Percentiles rank a stretch among this genome's conserved stretches.
Evolutionary conservation across 108 stramenopile species (phyloP).

Genomic region (Cyclotella sp.): DNA sequence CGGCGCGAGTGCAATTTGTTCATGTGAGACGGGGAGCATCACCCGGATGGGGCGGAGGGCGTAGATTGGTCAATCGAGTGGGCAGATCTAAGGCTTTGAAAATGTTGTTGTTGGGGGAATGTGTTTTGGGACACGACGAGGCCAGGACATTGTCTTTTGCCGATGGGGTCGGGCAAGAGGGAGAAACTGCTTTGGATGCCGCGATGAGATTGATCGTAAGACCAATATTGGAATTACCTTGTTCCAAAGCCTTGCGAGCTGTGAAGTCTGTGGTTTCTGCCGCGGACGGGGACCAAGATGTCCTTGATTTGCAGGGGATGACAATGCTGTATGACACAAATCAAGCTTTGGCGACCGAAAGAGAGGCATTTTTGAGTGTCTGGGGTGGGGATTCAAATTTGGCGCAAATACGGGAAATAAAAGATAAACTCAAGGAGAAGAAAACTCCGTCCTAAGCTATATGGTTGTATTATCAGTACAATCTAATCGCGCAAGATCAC

Average conservation of each 20-base stretch:
- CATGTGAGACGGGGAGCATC: conserved; percentile 45
- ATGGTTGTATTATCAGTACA: not conserved
- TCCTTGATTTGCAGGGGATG: conserved; percentile 21
- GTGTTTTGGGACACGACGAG: conserved; percentile 35
- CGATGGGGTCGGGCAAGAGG: conserved; percentile 36
- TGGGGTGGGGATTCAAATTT: conserved; percentile 47
- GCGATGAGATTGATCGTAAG: conserved; percentile 41
- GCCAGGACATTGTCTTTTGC: conserved; percentile 21
- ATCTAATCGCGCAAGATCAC: too few species aligned
- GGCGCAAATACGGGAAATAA: conserved; percentile 31
- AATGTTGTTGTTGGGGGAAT: conserved; percentile 45
- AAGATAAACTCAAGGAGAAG: conserved; percentile 26
- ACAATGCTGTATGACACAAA: conserved; percentile 22
- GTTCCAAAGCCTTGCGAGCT: conserved; percentile 41
- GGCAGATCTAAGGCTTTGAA: conserved; percentile 38
- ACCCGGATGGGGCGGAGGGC: conserved; percentile 48
- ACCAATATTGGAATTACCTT: conserved; percentile 42
- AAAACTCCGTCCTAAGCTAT: not conserved
- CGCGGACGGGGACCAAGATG: conserved; percentile 43
- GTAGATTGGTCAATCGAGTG: conserved; percentile 33
- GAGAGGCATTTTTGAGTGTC: conserved; percentile 37
- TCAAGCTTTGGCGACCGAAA: conserved; percentile 33
- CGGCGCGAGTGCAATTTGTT: conserved; percentile 40
- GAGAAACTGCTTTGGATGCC: conserved; percentile 41
- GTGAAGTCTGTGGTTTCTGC: conserved; percentile 40